These are phyloP conservation scores for Pleurotus eryngii DNA, from an alignment of 768 basidiomycete species.

Conservation along the genomic window DNA sequence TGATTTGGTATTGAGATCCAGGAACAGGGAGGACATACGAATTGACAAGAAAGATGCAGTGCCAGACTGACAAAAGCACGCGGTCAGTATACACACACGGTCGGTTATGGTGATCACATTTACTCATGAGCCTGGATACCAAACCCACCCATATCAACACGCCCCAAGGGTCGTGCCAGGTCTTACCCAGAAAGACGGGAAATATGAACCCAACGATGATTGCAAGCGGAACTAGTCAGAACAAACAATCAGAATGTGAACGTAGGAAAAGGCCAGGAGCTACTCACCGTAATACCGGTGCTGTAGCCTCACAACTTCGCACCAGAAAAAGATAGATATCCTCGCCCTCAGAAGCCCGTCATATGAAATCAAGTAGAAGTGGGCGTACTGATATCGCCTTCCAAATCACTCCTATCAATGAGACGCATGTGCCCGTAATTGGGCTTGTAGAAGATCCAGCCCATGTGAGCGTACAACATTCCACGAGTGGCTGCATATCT, in stretches of 20 bases:
- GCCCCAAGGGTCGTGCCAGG: slow-evolving; percentile 60
- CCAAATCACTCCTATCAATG: slow-evolving; percentile 67
- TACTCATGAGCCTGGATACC: slow-evolving; percentile 58
- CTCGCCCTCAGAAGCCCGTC: too few species aligned
- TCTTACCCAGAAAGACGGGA: slow-evolving; percentile 50
- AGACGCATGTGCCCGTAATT: slow-evolving; percentile 57
- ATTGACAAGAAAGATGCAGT: slow-evolving; percentile 69
- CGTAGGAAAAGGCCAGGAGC: too few species aligned
- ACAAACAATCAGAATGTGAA: too few species aligned
- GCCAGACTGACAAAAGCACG: slow-evolving; percentile 49
- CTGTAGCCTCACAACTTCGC: slow-evolving; percentile 63
- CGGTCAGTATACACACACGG: background rate
- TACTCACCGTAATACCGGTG: slow-evolving; percentile 60
- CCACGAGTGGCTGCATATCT: slow-evolving; percentile 76
- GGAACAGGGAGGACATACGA: slow-evolving; percentile 41
- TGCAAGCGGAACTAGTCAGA: slow-evolving; percentile 51
- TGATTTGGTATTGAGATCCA: background rate
- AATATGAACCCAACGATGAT: slow-evolving; percentile 55
- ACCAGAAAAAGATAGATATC: background rate
- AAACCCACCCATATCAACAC: slow-evolving; percentile 72
- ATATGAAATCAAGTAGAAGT: background rate
- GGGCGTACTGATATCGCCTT: slow-evolving; percentile 63
- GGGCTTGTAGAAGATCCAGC: slow-evolving; percentile 84
- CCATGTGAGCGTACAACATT: slow-evolving; percentile 74
- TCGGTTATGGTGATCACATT: slow-evolving; percentile 19